Percentiles rank a stretch among this genome's conserved stretches.
Evolutionary conservation across 169 alveolate genomes (phyloP).

Genomic region (Eimeria acervulina): DNA sequence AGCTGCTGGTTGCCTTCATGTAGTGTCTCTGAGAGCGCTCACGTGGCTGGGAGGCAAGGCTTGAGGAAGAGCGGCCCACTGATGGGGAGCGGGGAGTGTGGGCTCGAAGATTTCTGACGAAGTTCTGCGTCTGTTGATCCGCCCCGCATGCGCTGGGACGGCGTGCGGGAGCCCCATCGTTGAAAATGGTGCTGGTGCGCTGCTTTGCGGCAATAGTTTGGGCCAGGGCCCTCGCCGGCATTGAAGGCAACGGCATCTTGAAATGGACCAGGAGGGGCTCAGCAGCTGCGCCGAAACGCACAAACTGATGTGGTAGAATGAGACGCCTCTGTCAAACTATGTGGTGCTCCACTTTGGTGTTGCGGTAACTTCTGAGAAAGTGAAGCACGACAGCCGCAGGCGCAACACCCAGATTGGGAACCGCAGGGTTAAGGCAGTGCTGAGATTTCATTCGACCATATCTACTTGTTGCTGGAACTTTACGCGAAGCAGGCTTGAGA

Average conservation of each 20-base stretch:
- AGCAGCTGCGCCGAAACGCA: neutral
- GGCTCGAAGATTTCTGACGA: conserved; percentile 41
- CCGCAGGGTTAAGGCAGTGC: neutral
- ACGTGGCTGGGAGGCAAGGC: conserved; percentile 33
- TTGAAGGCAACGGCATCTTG: conserved; percentile 39
- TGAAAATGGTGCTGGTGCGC: conserved; percentile 70
- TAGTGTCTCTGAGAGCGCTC: conserved; percentile 14
- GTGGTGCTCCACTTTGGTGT: neutral
- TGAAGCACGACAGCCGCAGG: neutral
- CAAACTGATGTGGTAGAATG: neutral
- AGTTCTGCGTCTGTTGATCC: conserved; percentile 62
- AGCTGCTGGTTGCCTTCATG: conserved; percentile 71
- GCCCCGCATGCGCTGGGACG: conserved; percentile 70
- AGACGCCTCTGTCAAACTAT: neutral
- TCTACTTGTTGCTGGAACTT: neutral
- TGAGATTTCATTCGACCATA: neutral
- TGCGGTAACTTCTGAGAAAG: neutral
- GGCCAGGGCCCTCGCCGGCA: conserved; percentile 74
- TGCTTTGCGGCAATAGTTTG: conserved; percentile 62
- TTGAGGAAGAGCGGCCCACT: conserved; percentile 51
- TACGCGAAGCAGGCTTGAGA: neutral
- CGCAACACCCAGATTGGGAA: neutral
- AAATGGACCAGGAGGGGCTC: neutral
- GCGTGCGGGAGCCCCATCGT: neutral
- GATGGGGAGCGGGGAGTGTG: conserved; percentile 54